Conservation (phyloP, 78 protist genomes). For the Guillardia theta region DNA sequence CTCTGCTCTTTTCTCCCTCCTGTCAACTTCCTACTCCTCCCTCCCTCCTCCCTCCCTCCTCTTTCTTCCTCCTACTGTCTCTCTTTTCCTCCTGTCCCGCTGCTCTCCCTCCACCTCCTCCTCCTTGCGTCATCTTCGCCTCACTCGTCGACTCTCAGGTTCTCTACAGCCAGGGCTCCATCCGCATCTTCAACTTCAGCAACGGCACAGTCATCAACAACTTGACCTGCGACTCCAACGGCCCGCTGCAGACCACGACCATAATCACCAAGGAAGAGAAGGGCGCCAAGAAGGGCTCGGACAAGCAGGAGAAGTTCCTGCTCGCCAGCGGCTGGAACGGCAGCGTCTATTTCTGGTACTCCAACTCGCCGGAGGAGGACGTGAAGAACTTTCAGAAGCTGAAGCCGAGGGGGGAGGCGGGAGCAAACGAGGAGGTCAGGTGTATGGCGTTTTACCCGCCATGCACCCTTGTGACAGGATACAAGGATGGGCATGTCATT, state of each 20-base stretch:
- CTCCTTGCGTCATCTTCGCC: too few species aligned
- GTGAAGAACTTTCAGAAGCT: background rate
- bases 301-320: background rate
- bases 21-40: too few species aligned
- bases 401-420: too few species aligned
- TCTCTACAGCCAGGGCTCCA: background rate
- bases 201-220: background rate
- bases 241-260: background rate
- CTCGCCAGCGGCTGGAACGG: background rate
- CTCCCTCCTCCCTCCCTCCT: too few species aligned
- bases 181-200: background rate
- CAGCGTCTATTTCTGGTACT: background rate
- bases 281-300: background rate
- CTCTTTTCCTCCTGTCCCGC: too few species aligned
- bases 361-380: background rate
- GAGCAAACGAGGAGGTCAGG: too few species aligned
- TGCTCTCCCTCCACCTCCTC: too few species aligned
- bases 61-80: too few species aligned
- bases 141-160: too few species aligned
- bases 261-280: background rate
- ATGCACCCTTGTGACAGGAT: background rate
- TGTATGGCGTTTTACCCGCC: background rate
- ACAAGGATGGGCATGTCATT: background rate
- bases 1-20: too few species aligned
- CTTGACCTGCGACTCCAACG: background rate